Percentiles rank a stretch among this genome's conserved stretches.
Evolutionary conservation across 148 eudicot genomes (phyloP).

Genomic region (Cornus kousa): DNA sequence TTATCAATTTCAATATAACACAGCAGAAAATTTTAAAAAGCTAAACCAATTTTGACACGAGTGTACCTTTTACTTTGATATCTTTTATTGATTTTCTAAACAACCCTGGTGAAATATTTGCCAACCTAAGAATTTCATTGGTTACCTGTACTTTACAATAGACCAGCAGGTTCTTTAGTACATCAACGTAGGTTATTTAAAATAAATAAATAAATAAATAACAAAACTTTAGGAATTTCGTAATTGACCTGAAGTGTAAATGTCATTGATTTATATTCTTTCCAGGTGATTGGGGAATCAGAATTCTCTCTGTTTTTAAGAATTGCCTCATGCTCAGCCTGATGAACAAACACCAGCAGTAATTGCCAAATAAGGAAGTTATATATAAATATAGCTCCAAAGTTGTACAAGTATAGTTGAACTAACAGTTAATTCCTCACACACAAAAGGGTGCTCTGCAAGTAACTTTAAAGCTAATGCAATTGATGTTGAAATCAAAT

Average conservation of each 20-base stretch:
- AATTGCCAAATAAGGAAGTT: not conserved
- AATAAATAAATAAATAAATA: too few relatives aligned
- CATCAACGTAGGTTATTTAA: not conserved
- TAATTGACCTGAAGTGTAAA: constrained; percentile 48
- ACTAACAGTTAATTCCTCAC: constrained; percentile 32
- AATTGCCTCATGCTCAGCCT: constrained; percentile 66
- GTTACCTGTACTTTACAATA: constrained; percentile 17
- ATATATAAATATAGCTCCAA: not conserved
- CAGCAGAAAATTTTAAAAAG: not conserved
- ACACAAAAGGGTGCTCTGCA: constrained; percentile 21
- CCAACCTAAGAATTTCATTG: constrained; percentile 33
- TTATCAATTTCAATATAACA: not conserved
- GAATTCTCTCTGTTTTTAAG: constrained; percentile 36
- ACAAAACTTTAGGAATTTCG: too few relatives aligned
- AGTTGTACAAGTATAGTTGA: not conserved
- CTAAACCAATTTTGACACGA: not conserved
- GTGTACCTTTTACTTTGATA: constrained; percentile 23
- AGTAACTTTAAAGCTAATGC: constrained; percentile 32
- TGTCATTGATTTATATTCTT: constrained; percentile 63
- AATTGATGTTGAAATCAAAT: constrained; percentile 21
- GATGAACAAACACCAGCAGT: not conserved
- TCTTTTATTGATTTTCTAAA: constrained; percentile 24
- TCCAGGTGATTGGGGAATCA: constrained; percentile 46
- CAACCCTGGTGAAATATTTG: constrained; percentile 26
- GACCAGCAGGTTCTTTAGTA: not conserved